These are phyloP conservation scores for Quercus glauca DNA, from an alignment of 306 rosid genomes.

Conservation along the genomic window DNA sequence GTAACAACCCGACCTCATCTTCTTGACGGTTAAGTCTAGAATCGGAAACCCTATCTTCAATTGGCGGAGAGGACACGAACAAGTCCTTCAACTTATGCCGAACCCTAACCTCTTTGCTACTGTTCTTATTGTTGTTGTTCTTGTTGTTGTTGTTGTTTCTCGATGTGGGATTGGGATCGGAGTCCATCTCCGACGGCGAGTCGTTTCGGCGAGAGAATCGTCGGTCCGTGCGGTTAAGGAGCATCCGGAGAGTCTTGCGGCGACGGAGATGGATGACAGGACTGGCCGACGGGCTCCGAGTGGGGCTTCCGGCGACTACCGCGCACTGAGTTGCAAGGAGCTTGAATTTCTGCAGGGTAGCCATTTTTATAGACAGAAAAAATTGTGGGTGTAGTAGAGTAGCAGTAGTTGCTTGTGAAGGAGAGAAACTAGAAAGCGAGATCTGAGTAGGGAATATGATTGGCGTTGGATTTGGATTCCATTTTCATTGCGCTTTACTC, in stretches of 20 bases:
- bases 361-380: conserved; percentile 28
- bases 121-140: conserved; percentile 17
- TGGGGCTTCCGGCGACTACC: conserved; percentile 67
- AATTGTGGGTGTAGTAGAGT: background rate
- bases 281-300: conserved; percentile 65
- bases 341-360: conserved; percentile 75
- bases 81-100: conserved; percentile 71
- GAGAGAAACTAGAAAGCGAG: conserved; percentile 48
- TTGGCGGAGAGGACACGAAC: conserved; percentile 66
- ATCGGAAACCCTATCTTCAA: conserved; percentile 39
- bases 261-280: conserved; percentile 89
- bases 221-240: conserved; percentile 59
- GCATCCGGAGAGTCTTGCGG: conserved; percentile 69
- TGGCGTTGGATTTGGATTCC: background rate
- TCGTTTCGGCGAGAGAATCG: conserved; percentile 35
- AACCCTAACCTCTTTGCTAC: conserved; percentile 38
- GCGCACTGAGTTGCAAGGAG: conserved; percentile 78
- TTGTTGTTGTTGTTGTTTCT: conserved; percentile 28
- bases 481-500: conserved; percentile 9
- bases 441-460: conserved; percentile 38
- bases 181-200: conserved; percentile 23
- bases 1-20: conserved; percentile 24
- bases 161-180: conserved; percentile 15
- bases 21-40: conserved; percentile 20
- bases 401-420: conserved; percentile 14